phyloP scores from a whole-genome alignment of 768 basidiomycete genomes.

The Trametes punicea region DNA sequence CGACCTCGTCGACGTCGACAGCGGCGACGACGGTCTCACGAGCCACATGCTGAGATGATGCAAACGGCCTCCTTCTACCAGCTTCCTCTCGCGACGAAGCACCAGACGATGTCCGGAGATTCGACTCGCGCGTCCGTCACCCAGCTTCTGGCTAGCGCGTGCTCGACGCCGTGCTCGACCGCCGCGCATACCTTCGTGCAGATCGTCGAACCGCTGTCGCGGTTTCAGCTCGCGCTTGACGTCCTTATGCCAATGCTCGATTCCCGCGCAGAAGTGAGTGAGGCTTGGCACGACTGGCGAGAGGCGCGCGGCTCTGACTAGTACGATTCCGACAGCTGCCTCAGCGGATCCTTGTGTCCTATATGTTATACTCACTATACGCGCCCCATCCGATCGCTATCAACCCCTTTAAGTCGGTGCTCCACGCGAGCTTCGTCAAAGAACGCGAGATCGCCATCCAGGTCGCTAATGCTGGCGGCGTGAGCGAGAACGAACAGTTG shows the following conservation, averaged over 20 bases:
- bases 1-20: constrained; percentile 11
- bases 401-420: constrained; percentile 77
- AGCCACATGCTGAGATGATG: constrained; percentile 21
- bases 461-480: constrained; percentile 45
- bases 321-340: constrained; percentile 46
- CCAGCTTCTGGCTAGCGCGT: constrained; percentile 64
- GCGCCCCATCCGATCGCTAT: constrained; percentile 74
- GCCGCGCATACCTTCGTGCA: constrained; percentile 73
- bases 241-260: constrained; percentile 72
- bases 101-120: constrained; percentile 34
- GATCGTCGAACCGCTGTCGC: constrained; percentile 69
- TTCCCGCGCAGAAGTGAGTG: constrained; percentile 52
- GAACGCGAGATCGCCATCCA: constrained; percentile 62
- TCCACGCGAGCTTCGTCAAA: constrained; percentile 62
- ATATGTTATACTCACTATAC: constrained; percentile 78
- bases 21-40: constrained; percentile 10
- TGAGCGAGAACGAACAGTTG: constrained; percentile 66
- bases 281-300: constrained; percentile 13
- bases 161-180: constrained; percentile 70
- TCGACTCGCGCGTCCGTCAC: constrained; percentile 60
- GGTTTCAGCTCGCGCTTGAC: constrained; percentile 83
- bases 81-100: constrained; percentile 29
- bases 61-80: constrained; percentile 34
- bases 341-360: constrained; percentile 73
- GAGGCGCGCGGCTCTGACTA: not conserved